Evolutionary conservation across 2,329 filamentous ascomycete species (phyloP), one percentile per base, ranked within the genome.

Genomic region (Didymella lethalis): DNA sequence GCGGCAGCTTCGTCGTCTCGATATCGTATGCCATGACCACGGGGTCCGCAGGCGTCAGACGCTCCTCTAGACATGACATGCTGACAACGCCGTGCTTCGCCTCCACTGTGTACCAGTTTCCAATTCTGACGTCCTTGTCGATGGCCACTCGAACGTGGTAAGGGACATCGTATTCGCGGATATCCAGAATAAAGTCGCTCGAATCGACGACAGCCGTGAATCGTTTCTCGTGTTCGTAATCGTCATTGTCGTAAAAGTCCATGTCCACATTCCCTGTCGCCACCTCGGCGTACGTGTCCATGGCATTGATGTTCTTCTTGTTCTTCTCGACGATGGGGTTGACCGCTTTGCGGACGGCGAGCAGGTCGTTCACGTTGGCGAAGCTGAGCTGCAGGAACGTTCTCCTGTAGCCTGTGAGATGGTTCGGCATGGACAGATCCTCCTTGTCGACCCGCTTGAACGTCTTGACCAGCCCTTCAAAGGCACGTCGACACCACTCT

Each of bases 21-120:
- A 99, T 99, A 87, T 99, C 95, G 79, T 89, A 99, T n/a, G 95
- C 95, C 85, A 99, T 90, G 20, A 99, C 91, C n/a, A 98, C 91
- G 0, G 95, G 95, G 72, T 99, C 95, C 23, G 96, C 93, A 78
- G 93, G 91, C 61, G 92, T 88, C 47, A 98, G 84, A 67, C 93
- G 89, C 60, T 96, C 93, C 75, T 94, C 91, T 73, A 98, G 89
- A 73, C 91, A 92, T 45, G 84, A 88, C 64, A 99, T 82, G n/a
- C 87, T 90, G 55, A 94, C 90, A 57, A 90, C 82, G 56, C 96
- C 95, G 72, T 98, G 93, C 75, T 96, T 97, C 47, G 92, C 91
- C 72, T 98, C 92, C 48, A 99, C 91, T 56, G 88, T 92, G 77
- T 99, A 99, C 95, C 95, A 99, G 78, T 92, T 96, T 78, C 93